These are phyloP conservation scores for Alectoria sarmentosa DNA, from an alignment of 495 filamentous ascomycete genomes.

Conservation along the genomic window DNA sequence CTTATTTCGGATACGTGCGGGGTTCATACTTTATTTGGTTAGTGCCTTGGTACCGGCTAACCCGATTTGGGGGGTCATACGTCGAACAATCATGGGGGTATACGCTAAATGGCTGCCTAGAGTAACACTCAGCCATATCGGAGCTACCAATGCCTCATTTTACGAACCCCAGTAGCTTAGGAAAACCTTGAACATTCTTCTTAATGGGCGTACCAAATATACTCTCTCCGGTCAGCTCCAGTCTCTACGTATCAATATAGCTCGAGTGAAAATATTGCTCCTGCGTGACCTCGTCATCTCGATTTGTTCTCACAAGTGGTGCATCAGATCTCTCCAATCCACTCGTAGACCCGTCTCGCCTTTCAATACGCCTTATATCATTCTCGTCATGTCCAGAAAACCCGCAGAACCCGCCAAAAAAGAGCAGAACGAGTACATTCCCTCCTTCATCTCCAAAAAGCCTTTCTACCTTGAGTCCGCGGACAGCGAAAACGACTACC, in stretches of 20 bases:
- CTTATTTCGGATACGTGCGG: too few species aligned
- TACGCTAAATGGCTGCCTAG: too few species aligned
- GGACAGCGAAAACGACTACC: constrained; percentile 72
- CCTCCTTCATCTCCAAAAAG: constrained; percentile 94
- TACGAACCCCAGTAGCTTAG: too few species aligned
- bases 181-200: too few species aligned
- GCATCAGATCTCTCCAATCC: neutral
- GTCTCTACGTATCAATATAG: neutral
- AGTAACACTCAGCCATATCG: too few species aligned
- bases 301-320: neutral
- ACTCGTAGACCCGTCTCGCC: neutral
- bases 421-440: constrained; percentile 97
- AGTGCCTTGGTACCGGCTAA: too few species aligned
- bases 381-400: constrained; percentile 40
- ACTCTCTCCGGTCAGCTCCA: neutral
- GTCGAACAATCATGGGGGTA: too few species aligned
- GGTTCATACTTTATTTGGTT: too few species aligned
- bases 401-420: constrained; percentile 53
- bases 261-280: neutral
- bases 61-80: too few species aligned
- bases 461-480: constrained; percentile 92
- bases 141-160: neutral
- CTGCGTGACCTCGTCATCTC: neutral
- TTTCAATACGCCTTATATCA: neutral
- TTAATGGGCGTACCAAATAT: neutral